Evolutionary conservation across 2,329 filamentous ascomycete species (phyloP), one percentile per base, ranked within the genome.

Genomic region (Diaporthe citri): DNA sequence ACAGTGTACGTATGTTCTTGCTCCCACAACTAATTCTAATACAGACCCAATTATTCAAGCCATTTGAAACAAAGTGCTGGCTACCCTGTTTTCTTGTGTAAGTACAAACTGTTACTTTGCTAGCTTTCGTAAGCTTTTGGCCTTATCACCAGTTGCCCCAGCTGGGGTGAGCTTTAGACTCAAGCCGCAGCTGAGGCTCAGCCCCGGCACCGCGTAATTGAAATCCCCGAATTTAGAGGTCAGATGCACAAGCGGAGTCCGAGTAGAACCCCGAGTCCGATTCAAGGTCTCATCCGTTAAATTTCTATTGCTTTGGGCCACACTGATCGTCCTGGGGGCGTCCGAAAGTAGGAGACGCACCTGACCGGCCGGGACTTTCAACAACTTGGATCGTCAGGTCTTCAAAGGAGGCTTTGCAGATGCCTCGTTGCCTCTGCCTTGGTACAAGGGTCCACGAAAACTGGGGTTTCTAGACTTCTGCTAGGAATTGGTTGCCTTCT

Each of bases 381-480:
- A 2, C 62, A 12, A 9, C 28, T 43, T n/a, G 28, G 4, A 66
- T 15, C 3, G 3, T 25, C 62, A 67, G 62, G 20, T 52, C 46
- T 51, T 25, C 22, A 12, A 25, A 39, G 13, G 62, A 52, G 62
- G 62, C 62, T 67, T 67, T 20, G 43, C 22, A 22, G 62, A 67
- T 51, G 62, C 62, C 62, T 67, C 10, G 31, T 67, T 67, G 7
- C 43, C 41, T 67, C 10, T 25, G 28, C 6, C 31, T 67, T 36
- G 43, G 31, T 36, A 52, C 22, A 1, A 20, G 9, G 46, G 2
- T 39, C 20, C 10, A 39, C 17, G 3, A 20, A 51, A 0, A 28
- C 17, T 25, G 13, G 28, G n/a, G 22, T 5, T 7, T 17, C 1
- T 67, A 7, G 1, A n/a, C 15, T 1, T 17, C 12, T 46, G 2